Evolutionary conservation across 2,329 filamentous ascomycete species (phyloP), one percentile per base, ranked within the genome.

Genomic region (Plectosphaerella plurivora): DNA sequence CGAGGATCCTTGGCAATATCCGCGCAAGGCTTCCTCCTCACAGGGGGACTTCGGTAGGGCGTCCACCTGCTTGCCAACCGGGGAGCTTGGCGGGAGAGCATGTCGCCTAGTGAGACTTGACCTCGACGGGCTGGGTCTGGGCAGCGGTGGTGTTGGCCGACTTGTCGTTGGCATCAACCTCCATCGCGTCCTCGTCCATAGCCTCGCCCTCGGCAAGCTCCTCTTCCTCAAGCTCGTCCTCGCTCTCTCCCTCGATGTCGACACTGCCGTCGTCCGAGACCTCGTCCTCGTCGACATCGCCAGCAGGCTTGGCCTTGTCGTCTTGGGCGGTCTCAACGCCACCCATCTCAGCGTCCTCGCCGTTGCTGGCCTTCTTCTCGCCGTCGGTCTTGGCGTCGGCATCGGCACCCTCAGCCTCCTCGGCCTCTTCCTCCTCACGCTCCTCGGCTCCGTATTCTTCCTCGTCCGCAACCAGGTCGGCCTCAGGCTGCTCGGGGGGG

Each of bases 401-500:
- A 55, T 77, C 74, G 22, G 74, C 65, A 9, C 76, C 81, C 4
- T 73, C 83, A 50, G 69, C 72, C 35, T 76, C 78, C 37, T 79
- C 81, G 12, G 71, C 82, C n/a, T 81, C 83, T 50, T 85, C 86
- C 50, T 86, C 86, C 47, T 91, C 90, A 15, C 83, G 84, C 69
- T 96, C 93, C 52, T 97, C 94, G 20, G 89, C 91, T 57, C 93
- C 94, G 65, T 99, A 99, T 60, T 88, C 83, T 24, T 89, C 87
- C 61, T 96, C 94, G 61, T 97, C 93, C 44, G 88, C 88, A 49
- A 83, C 80, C 45, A 87, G 80, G 65, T 99, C 95, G 50, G 92
- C 94, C 69, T 99, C 94, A 42, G 94, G 94, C 74, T 99, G 94
- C 69, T 99, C 94, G 56, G 94, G 95, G 28, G 94, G 94, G 70